phyloP scores from a whole-genome alignment of 1,284 basidiomycete genomes.

The Pseudozyma sp. region DNA sequence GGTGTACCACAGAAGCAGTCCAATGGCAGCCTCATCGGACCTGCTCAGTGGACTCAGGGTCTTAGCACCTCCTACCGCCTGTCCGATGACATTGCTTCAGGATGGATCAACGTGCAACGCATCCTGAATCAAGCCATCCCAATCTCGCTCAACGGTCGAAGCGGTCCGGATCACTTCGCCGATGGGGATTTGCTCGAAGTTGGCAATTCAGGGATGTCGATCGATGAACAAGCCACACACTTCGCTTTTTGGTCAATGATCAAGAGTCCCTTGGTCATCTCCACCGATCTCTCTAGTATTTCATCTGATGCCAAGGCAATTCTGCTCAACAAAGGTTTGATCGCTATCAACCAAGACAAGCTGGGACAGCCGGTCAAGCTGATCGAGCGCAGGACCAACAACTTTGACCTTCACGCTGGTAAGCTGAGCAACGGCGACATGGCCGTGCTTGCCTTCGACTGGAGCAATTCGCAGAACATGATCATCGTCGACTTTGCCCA shows the following conservation, averaged over 20 bases:
- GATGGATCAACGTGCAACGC: conserved; percentile 31
- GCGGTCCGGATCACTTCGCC: conserved; percentile 52
- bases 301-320: conserved; percentile 40
- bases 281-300: conserved; percentile 60
- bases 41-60: conserved; percentile 57
- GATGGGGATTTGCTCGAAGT: conserved; percentile 61
- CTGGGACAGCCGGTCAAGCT: conserved; percentile 55
- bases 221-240: conserved; percentile 58
- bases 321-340: conserved; percentile 59
- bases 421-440: conserved; percentile 42
- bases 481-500: conserved; percentile 43
- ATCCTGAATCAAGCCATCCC: conserved; percentile 39
- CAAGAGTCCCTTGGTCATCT: conserved; percentile 66
- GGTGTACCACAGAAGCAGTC: conserved; percentile 51
- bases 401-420: conserved; percentile 45
- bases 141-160: conserved; percentile 49
- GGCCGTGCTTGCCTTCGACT: conserved; percentile 47
- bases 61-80: conserved; percentile 73
- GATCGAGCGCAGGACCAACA: conserved; percentile 39
- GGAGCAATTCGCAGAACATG: conserved; percentile 24
- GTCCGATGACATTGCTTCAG: conserved; percentile 20
- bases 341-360: conserved; percentile 58
- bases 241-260: conserved; percentile 64
- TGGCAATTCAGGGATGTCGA: conserved; percentile 48
- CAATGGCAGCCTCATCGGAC: conserved; percentile 26